A percentile compares a stretch with the other conserved stretches of the same genome.
Evolutionary conservation across 495 filamentous ascomycete genomes (phyloP).

Genomic region (Lasiosphaeriaceae sp.): DNA sequence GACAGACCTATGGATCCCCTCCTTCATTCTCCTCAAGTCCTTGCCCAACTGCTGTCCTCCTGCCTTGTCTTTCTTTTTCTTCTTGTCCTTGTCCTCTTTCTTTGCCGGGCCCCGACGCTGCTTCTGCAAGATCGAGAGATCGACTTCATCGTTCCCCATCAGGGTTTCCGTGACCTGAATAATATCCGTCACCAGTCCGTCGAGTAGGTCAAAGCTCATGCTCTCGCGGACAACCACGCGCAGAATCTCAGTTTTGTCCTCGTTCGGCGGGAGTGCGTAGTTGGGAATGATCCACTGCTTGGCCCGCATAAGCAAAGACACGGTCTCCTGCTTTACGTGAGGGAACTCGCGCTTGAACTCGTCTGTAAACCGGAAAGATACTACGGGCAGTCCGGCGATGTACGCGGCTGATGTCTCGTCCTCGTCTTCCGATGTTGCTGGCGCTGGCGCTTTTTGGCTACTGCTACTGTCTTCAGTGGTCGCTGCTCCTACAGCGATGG

Average conservation of each 20-base stretch:
- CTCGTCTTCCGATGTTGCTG: slow-evolving; percentile 16
- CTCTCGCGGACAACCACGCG: slow-evolving; percentile 65
- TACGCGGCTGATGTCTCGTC: slow-evolving; percentile 57
- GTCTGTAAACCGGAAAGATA: slow-evolving; percentile 63
- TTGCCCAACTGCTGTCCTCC: neutral
- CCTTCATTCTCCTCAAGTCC: slow-evolving; percentile 40
- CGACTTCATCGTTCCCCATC: slow-evolving; percentile 48
- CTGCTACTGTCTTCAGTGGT: neutral
- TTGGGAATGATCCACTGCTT: slow-evolving; percentile 77
- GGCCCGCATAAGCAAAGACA: slow-evolving; percentile 62
- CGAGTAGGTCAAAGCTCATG: slow-evolving; percentile 66
- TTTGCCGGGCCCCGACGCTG: slow-evolving; percentile 22
- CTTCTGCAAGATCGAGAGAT: slow-evolving; percentile 39
- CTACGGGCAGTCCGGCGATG: slow-evolving; percentile 66
- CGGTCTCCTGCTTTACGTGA: slow-evolving; percentile 60
- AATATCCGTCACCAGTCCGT: slow-evolving; percentile 55
- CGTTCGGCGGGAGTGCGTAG: slow-evolving; percentile 64
- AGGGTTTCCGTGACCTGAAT: slow-evolving; percentile 54
- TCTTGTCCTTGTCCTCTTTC: slow-evolving; percentile 24
- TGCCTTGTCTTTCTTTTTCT: slow-evolving; percentile 16
- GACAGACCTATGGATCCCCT: slow-evolving; percentile 58
- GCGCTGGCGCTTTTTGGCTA: slow-evolving; percentile 11
- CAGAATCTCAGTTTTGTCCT: slow-evolving; percentile 62
- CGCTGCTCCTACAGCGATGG: neutral
- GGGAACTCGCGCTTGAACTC: slow-evolving; percentile 60